Evolutionary conservation across 1,139 yeast species (phyloP), one percentile per base, ranked within the genome.

Genomic region (Yamadazyma atlantica): DNA sequence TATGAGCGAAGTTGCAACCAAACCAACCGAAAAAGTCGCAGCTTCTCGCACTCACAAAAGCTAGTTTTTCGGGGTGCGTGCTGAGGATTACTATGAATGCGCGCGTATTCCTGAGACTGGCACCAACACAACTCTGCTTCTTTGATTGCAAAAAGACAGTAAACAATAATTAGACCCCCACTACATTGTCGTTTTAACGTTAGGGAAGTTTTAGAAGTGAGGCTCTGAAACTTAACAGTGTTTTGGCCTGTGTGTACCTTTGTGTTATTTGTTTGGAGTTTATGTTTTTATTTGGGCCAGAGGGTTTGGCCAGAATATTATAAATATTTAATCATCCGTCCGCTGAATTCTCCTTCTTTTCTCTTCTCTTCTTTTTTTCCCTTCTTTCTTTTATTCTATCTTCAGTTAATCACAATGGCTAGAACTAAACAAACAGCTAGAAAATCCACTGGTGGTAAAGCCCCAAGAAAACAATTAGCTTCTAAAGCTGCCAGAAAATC

Each of bases 401-500:
- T 10, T n/a, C 7, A 27, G 18, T 27, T 39, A 32, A 21, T 34
- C 26, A 39, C 27, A 72, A 89, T 89, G 97, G 97, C 97, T 69
- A 89, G 97, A 85, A 89, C 96, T 54, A 89, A 90, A 78, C 96
- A 90, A 80, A 89, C 97, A 54, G 96, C 97, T 66, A 87, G 96
- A 84, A 89, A 89, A 75, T 88, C 97, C 59, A 88, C 96, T 64
- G 96, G 96, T 84, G 97, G 97, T 78, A 90, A 90, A 75, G 97
- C 97, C 54, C 97, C 97, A 80, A 87, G 97, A 85, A 90, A 90
- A 79, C 96, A 89, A 77, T 82, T 90, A 65, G 97, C 97, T 62
- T 89, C 97, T 57, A 90, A 90, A 85, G 97, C 96, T 60, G 97
- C 97, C 57, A 85, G 97, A 82, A 90, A 90, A 76, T 89, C 97